Evolutionary conservation across 2,329 filamentous ascomycete species (phyloP), one percentile per base, ranked within the genome.

Genomic region (Tolypocladium ophioglossoides): DNA sequence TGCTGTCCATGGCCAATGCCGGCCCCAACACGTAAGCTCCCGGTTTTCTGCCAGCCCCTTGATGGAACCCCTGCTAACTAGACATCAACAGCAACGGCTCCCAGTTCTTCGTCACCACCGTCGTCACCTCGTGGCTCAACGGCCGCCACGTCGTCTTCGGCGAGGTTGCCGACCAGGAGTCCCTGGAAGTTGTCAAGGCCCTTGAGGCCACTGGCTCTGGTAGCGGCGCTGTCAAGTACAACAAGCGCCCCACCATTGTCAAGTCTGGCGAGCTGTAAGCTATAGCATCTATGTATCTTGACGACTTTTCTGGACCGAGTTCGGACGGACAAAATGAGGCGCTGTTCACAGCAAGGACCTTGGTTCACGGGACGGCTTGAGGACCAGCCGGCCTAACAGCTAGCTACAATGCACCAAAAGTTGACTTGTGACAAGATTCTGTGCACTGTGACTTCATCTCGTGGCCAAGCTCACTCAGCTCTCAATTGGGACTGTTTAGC

Each of bases 71-170:
- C 50, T 34, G 27, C 64, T 63, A 44, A 64, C 51, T 32, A 76
- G 20, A 76, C 75, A 12, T 75, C 32, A 32, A 74, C 59, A 96
- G 94, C 72, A 99, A 99, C 77, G 94, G 94, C 66, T 95, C 89
- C 52, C 92, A 97, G 74, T 97, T 97, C 82, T 97, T 97, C 80
- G 78, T 97, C 70, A 97, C 92, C 66, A 97, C 92, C 54, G 90
- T 95, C 51, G 80, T 85, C 57, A 97, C 94, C 57, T 85, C 85
- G 54, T 95, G 95, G 80, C 79, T 94, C 63, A 81, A 94, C 71
- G 83, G 82, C 68, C 86, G 86, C 72, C 89, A 94, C 79, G 87
- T 91, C 72, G 87, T 91, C 69, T 91, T 91, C 74, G 89, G 89
- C 69, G 78, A 88, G 76, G 86, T 91, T 49, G 74, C 75, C 55